Evolutionary conservation across 148 eudicot genomes (phyloP).

Genomic region (Nepenthes mirabilis): DNA sequence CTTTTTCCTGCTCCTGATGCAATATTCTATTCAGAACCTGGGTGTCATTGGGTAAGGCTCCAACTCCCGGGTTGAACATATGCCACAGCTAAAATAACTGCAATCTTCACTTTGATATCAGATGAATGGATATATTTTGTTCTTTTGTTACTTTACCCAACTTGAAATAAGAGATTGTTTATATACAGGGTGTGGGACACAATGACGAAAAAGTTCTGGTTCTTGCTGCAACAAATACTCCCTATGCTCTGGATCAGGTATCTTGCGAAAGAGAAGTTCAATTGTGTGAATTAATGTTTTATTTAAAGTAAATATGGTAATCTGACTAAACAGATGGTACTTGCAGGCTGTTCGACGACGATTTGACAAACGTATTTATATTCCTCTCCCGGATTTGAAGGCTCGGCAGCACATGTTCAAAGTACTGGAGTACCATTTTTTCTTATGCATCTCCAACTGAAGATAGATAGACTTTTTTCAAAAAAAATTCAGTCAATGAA

Average conservation of each 20-base stretch:
- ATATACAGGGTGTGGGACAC: constrained; percentile 80
- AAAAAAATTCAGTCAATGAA: not conserved
- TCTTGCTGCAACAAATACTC: constrained; percentile 98
- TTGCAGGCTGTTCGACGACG: constrained; percentile 84
- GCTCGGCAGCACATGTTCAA: constrained; percentile 99
- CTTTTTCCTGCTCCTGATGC: no score
- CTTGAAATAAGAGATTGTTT: not conserved
- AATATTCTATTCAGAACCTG: no score
- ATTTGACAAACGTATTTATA: constrained; percentile 96
- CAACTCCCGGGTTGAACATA: no score
- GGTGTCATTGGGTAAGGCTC: no score
- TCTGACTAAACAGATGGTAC: constrained; percentile 8
- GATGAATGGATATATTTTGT: no score
- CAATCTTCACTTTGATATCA: no score
- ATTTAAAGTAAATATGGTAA: not conserved
- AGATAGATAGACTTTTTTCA: not conserved
- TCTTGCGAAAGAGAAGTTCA: not conserved
- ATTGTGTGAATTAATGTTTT: not conserved
- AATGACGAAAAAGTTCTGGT: constrained; percentile 97
- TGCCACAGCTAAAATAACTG: no score
- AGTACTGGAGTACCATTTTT: constrained; percentile 21
- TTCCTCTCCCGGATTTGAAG: constrained; percentile 90
- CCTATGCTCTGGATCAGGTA: constrained; percentile 96
- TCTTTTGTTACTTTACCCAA: no score
- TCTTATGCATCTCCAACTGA: not conserved